Evolutionary conservation across 2,329 filamentous ascomycete genomes (phyloP), one percentile per base, ranked within the genome.

Genomic region (Piedraia hortae): DNA sequence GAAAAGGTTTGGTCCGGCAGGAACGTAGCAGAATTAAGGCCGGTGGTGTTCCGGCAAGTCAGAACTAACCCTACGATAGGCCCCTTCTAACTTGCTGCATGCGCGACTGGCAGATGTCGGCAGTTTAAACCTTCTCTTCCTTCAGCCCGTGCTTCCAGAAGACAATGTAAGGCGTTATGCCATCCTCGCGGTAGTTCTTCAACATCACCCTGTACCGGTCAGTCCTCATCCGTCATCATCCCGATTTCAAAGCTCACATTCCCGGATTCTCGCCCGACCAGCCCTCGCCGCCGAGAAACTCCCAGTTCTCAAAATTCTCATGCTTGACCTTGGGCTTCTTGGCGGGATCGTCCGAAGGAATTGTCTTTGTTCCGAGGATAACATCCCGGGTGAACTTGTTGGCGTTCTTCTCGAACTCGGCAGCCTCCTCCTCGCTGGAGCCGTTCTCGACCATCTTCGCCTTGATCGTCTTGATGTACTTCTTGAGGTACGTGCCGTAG

Each of bases 261-360:
- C n/a, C n/a, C n/a, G n/a, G n/a, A n/a, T n/a, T n/a, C n/a, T n/a
- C n/a, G n/a, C n/a, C 72, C 43, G 56, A 85, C 85, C 91, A 89
- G 57, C 71, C 80, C 43, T 90, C 74, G 54, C 82, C 80, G 39
- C 72, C 75, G 53, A 72, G 73, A 53, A 91, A 82, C 50, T 93
- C 82, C 50, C 70, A 89, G 59, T 93, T 75, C 58, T 89, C 80
- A 62, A 90, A 90, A n/a, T n/a, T n/a, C n/a, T n/a, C n/a, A n/a
- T n/a, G n/a, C n/a, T n/a, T n/a, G n/a, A n/a, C n/a, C 56, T 75
- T 82, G 47, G 45, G 53, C 58, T 75, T 69, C 62, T 89, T 90
- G 50, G 74, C 69, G 45, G 63, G 88, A n/a, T n/a, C n/a, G n/a
- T n/a, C n/a, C n/a, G n/a, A n/a, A n/a, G n/a, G n/a, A n/a, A n/a